Evolutionary conservation across 2,329 filamentous ascomycete species (phyloP).

Genomic region (Epichloe coenophiala): DNA sequence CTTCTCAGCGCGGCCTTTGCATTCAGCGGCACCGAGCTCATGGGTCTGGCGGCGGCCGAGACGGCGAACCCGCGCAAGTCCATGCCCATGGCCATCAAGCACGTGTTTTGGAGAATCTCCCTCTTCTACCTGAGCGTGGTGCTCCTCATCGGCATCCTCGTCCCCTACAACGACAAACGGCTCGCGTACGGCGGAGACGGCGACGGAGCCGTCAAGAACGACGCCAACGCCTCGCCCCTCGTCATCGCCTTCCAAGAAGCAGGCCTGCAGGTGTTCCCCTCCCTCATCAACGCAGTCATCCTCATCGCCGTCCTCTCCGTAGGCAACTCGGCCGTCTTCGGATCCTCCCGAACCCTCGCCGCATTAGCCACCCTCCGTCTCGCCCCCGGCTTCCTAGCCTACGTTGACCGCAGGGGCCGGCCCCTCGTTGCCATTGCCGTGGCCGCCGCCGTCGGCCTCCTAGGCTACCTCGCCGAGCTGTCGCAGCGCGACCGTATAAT

Average conservation of each 20-base stretch:
- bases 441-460: conserved; percentile 49
- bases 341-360: conserved; percentile 72
- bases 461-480: conserved; percentile 56
- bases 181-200: conserved; percentile 4
- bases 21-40: conserved; percentile 12
- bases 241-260: conserved; percentile 7
- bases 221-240: conserved; percentile 5
- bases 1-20: conserved; percentile 10
- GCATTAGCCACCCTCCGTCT: conserved; percentile 73
- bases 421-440: conserved; percentile 55
- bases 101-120: conserved; percentile 13
- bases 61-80: conserved; percentile 12
- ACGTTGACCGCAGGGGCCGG: conserved; percentile 65
- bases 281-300: conserved; percentile 43
- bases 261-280: conserved; percentile 4
- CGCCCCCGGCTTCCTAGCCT: conserved; percentile 24
- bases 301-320: conserved; percentile 38
- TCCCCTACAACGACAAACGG: conserved; percentile 9
- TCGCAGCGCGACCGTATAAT: conserved; percentile 47
- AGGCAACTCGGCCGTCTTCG: conserved; percentile 75
- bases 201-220: background rate
- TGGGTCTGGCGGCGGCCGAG: conserved; percentile 14
- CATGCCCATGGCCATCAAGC: conserved; percentile 13
- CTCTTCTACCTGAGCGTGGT: conserved; percentile 12
- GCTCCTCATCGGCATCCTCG: conserved; percentile 12